Evolutionary conservation across 139 green algal genomes (phyloP), one percentile per base, ranked within the genome.

Genomic region (Chlorella sp.): DNA sequence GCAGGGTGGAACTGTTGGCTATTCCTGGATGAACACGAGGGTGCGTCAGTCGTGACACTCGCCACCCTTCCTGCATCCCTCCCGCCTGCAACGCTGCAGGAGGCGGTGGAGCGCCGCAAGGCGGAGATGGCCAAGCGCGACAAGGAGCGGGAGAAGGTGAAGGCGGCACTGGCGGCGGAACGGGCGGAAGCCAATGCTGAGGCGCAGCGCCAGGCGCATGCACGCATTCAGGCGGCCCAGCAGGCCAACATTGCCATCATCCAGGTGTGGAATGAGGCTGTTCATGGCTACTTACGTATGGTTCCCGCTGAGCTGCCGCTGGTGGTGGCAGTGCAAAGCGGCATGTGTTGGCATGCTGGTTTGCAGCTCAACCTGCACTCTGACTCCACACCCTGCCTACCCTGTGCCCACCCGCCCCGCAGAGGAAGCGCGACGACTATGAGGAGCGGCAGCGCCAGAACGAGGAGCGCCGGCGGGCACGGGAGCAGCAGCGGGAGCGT

Each of bases 191-290:
- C 71, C 17, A 96, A 96, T 56, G 79, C 86, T 9, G 89, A 91
- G 64, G 94, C 92, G 80, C 88, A 92, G 30, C 87, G 86, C 47
- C 93, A 92, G 85, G 94, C 94, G n/a, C 90, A 95, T 55, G 81
- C 87, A 65, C 93, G 94, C 44, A 96, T 97, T 62, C 65, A 74
- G 3, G 80, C 86, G 3, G 86, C 88, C 0, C 79, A 90, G 30
- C 55, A 88, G 38, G 26, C 82, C 41, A 90, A 90, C 74, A 38
- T 39, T 0, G 17, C 60, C 44, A 80, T 87, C 9, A 44, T 90
- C 68, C 41, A 65, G 78, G 76, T 82, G 51, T 51, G 44, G 6
- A 9, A 9, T 51, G 44, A 51, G n/a, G n/a, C n/a, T n/a, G n/a
- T n/a, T n/a, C n/a, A n/a, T n/a, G n/a, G n/a, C n/a, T n/a, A n/a